Base-by-base conservation (phyloP, 2,329 filamentous ascomycete genomes). In the Fusarium dimerum region DNA sequence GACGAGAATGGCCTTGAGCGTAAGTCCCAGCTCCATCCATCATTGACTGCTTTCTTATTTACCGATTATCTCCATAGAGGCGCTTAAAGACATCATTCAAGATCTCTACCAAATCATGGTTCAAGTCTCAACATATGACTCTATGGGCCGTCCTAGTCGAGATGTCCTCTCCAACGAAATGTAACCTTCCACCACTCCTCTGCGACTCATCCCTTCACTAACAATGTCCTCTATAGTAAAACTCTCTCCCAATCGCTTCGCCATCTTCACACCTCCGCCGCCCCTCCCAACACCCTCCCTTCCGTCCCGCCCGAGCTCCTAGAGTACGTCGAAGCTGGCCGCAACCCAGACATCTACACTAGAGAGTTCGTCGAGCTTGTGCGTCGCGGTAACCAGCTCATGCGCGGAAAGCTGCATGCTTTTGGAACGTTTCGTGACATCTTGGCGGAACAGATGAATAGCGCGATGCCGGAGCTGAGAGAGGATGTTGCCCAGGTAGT, bases 281-380 rank as follows among this genome's bases (percentile, higher is more conserved):
- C 73, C 18, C 69, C 72, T 20, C 72, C 73, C 12, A 54, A 68
- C 58, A 56, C 63, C 18, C 76, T 85, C 40, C 81, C 82, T 5
- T 71, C 68, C 32, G 77, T 87, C 18, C 85, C 85, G 3, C 80
- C 79, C 47, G 84, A 87, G 64, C 78, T 88, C 12, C 77, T 88
- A 54, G 76, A 83, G 65, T 89, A 89, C 72, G 85, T 89, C 63
- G 85, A 89, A 69, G 82, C 84, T 66, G 85, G 86, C 42, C 84
- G 86, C 46, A 89, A 89, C 74, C 86, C 86, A 3, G 86, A 89
- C 71, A 88, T 89, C 62, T 89, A 89, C 76, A 89, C 86, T 49
- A 78, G 86, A 64, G 86, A 89, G 74, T 88, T 89, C 64, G 85
- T 88, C 64, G 86, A 89, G 79, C 76, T 86, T 47, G 84, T 86